Percentiles rank a stretch among this genome's conserved stretches.
Evolutionary conservation across 2,329 filamentous ascomycete genomes (phyloP).

Genomic region (Amphichorda felina): DNA sequence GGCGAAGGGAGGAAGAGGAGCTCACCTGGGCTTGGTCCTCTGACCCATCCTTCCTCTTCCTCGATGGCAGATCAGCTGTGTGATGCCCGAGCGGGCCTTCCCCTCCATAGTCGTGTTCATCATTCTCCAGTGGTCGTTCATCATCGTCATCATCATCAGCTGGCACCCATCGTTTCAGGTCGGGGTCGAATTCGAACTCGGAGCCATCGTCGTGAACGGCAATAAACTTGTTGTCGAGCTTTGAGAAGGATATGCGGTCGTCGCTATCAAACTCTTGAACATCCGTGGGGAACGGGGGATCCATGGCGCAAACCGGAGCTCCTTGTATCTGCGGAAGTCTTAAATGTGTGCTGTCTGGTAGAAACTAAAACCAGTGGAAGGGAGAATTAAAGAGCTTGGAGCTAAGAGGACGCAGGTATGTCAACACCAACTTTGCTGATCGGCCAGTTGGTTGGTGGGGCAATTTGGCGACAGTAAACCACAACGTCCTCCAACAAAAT

Average conservation of each 20-base stretch:
- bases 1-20: background rate
- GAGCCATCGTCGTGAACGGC: constrained; percentile 74
- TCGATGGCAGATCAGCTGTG: constrained; percentile 14
- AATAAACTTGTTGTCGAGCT: constrained; percentile 67
- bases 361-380: no score
- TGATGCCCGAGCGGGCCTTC: constrained; percentile 12
- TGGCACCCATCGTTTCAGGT: constrained; percentile 63
- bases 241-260: constrained; percentile 79
- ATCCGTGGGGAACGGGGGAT: constrained; percentile 41
- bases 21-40: constrained; percentile 30
- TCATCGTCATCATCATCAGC: constrained; percentile 26
- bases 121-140: no score
- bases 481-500: no score
- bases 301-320: constrained; percentile 18
- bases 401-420: no score
- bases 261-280: constrained; percentile 62
- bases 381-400: no score
- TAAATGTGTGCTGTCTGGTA: no score
- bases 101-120: constrained; percentile 6
- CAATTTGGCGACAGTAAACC: no score
- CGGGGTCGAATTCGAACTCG: constrained; percentile 73
- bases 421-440: no score
- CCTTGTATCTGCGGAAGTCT: no score
- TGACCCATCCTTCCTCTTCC: constrained; percentile 30
- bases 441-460: no score